Evolutionary conservation across 2,329 filamentous ascomycete species (phyloP).

Genomic region (Fusarium caatingaense): DNA sequence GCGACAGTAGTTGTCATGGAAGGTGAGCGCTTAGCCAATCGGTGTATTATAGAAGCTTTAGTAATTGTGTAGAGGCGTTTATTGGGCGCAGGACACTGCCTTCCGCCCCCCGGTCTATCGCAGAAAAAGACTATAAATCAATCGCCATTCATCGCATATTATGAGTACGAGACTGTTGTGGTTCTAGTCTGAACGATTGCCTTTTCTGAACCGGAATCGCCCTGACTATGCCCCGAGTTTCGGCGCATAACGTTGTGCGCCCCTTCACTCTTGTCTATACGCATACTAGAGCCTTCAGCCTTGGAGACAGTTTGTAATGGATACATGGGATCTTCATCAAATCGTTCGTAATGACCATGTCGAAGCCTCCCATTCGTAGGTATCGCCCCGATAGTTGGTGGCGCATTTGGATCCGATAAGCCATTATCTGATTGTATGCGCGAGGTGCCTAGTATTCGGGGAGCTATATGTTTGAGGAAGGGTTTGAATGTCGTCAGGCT

Average conservation of each 20-base stretch:
- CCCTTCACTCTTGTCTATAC: background rate
- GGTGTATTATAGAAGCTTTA: background rate
- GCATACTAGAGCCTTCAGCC: background rate
- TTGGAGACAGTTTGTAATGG: slow-evolving; percentile 12
- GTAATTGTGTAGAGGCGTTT: background rate
- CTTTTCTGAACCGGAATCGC: slow-evolving; percentile 24
- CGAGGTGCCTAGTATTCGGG: slow-evolving; percentile 15
- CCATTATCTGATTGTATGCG: slow-evolving; percentile 2
- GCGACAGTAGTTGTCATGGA: background rate
- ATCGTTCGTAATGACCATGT: slow-evolving; percentile 16
- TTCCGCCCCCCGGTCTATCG: background rate
- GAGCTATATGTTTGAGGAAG: slow-evolving; percentile 29
- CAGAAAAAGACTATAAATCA: background rate
- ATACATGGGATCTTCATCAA: slow-evolving; percentile 16
- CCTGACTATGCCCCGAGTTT: slow-evolving; percentile 8
- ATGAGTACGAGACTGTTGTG: background rate
- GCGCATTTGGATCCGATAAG: slow-evolving; percentile 21
- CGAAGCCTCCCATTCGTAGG: background rate
- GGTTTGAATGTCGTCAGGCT: slow-evolving; percentile 26
- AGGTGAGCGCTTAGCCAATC: background rate
- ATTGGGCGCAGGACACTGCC: background rate
- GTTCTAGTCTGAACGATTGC: slow-evolving; percentile 16
- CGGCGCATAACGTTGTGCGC: background rate
- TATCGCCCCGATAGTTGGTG: slow-evolving; percentile 21
- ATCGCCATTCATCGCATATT: background rate